Evolutionary conservation across 345 rosid species (phyloP), one percentile per base, ranked within the genome.

Genomic region (Erodium maritimum): DNA sequence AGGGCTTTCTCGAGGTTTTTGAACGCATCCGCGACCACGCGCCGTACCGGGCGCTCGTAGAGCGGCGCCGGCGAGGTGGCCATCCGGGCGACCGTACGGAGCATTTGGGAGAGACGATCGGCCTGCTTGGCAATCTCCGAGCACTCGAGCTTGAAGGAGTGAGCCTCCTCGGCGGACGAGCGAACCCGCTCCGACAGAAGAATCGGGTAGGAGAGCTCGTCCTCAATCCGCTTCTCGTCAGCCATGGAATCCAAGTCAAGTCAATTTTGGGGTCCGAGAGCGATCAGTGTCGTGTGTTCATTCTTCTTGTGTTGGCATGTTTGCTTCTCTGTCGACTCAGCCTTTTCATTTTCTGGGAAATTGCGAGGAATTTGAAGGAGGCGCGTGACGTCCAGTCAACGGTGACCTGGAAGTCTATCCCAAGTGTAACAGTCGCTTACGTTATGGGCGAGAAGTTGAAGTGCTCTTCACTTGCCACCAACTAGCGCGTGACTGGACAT

Each of bases 1-100:
- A 79, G 66, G 21, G 85, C 82, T 1, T 90, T 77, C 37, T 79
- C 89, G 2, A 91, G 78, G 66, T 80, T 82, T 66, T 75, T 75
- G 13, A 62, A 64, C 9, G 78, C 84, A 56, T 88, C 98, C 10
- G 83, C 71, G 57, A 74, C 53, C 19, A 88, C 82, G 2, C 95
- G 68, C 23, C 89, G 90, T 61, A 82, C 72, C 50, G 96, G 98
- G 0, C 93, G 96, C 53, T 91, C 98, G 58, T 91, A 88, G 23
- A 86, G 70, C 23, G 61, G 50, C 17, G 74, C 45, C 52, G 79
- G 84, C 45, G 70, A 48, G 65, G 70, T 23, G 33, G 81, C 65
- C 48, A 75, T 74, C 0, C 97, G 85, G 52, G 73, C 82, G 10
- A 81, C 75, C 7, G 66, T 51, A 3, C 93, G 80, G 12, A 87